Conservation (phyloP, 2,329 filamentous ascomycete genomes). For the Cercospora zeina region DNA sequence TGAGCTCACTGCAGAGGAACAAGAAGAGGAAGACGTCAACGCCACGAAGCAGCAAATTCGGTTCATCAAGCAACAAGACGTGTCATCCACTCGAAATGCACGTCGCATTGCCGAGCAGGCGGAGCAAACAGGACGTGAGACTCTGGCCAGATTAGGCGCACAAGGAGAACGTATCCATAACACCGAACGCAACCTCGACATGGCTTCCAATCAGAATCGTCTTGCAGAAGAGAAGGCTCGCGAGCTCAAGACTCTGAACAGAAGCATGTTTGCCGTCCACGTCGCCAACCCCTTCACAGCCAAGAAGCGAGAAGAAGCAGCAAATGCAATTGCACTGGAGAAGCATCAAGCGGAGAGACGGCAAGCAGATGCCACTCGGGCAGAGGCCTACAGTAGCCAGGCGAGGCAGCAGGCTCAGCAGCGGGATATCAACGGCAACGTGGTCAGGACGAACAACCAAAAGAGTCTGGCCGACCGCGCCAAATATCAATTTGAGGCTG, state of each 20-base stretch:
- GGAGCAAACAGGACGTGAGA: slow-evolving; percentile 69
- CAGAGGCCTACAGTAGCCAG: slow-evolving; percentile 53
- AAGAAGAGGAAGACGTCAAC: slow-evolving; percentile 71
- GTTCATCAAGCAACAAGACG: slow-evolving; percentile 74
- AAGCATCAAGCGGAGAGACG: slow-evolving; percentile 61
- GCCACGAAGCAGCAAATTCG: slow-evolving; percentile 73
- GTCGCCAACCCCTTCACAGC: slow-evolving; percentile 61
- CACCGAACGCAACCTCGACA: slow-evolving; percentile 78
- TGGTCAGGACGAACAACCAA: slow-evolving; percentile 56
- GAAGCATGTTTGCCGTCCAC: slow-evolving; percentile 77
- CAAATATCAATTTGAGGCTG: slow-evolving; percentile 79
- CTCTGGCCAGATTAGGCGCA: slow-evolving; percentile 69
- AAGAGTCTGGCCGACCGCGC: slow-evolving; percentile 60
- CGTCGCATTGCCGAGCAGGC: slow-evolving; percentile 67
- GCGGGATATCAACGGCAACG: slow-evolving; percentile 48
- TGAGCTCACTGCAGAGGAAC: slow-evolving; percentile 77
- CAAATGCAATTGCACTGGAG: slow-evolving; percentile 68
- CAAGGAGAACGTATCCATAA: slow-evolving; percentile 82
- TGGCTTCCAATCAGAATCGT: slow-evolving; percentile 69
- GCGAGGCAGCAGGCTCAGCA: slow-evolving; percentile 67
- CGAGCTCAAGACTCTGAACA: slow-evolving; percentile 81
- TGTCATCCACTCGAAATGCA: slow-evolving; percentile 70
- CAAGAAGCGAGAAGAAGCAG: slow-evolving; percentile 57
- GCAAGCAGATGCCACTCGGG: slow-evolving; percentile 57
- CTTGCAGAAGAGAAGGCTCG: slow-evolving; percentile 76